Percentiles rank a stretch among this genome's conserved stretches.
Evolutionary conservation across 2,329 filamentous ascomycete genomes (phyloP).

Genomic region (Exophiala sideris): DNA sequence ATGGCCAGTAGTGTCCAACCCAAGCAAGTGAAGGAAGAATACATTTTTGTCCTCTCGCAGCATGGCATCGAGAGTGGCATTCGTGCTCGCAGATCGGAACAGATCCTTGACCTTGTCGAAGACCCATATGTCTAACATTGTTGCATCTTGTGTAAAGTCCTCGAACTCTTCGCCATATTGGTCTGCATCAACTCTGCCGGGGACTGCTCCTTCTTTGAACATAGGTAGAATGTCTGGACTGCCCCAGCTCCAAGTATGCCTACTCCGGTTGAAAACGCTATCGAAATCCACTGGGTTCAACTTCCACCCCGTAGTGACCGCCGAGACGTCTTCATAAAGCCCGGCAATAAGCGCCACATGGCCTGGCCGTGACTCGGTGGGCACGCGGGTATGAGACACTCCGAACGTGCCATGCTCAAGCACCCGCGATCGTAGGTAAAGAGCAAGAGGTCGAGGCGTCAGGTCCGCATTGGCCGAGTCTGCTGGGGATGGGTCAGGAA

Average conservation of each 20-base stretch:
- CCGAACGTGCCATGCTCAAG: slow-evolving; percentile 91
- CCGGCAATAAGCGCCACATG: slow-evolving; percentile 97
- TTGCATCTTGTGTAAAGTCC: slow-evolving; percentile 81
- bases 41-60: slow-evolving; percentile 82
- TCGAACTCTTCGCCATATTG: slow-evolving; percentile 81
- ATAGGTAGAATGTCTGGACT: slow-evolving; percentile 96
- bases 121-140: slow-evolving; percentile 84
- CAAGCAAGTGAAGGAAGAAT: slow-evolving; percentile 92
- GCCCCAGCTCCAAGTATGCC: slow-evolving; percentile 98
- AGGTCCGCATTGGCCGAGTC: slow-evolving; percentile 55
- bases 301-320: slow-evolving; percentile 97
- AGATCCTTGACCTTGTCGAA: slow-evolving; percentile 89
- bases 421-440: slow-evolving; percentile 84
- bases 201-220: slow-evolving; percentile 90
- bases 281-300: slow-evolving; percentile 97
- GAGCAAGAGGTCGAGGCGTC: slow-evolving; percentile 76
- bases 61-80: slow-evolving; percentile 68
- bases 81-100: slow-evolving; percentile 74
- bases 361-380: slow-evolving; percentile 91
- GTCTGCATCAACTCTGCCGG: slow-evolving; percentile 81
- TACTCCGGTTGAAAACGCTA: slow-evolving; percentile 94
- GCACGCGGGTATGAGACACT: slow-evolving; percentile 93
- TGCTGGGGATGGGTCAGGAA: slow-evolving; percentile 75
- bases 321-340: slow-evolving; percentile 95
- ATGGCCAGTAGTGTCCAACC: slow-evolving; percentile 88